Percentiles rank a stretch among this genome's conserved stretches.
Evolutionary conservation across 2,329 filamentous ascomycete species (phyloP).

Genomic region (Graphilbum ipis-grandicollis): DNA sequence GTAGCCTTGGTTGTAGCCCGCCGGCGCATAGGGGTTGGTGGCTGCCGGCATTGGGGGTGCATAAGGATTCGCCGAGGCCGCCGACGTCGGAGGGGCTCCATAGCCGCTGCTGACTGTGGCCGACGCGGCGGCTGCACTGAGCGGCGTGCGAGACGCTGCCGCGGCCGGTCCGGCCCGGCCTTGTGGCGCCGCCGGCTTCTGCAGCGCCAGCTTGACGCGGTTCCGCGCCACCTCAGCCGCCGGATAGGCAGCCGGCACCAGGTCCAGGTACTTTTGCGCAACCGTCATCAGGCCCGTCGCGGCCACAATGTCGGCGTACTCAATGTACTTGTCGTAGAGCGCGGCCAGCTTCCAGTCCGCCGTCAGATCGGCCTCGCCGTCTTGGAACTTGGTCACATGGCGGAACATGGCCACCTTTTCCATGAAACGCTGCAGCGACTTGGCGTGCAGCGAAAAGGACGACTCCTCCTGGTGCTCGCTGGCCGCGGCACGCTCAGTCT

Average conservation of each 20-base stretch:
- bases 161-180: slow-evolving; percentile 1
- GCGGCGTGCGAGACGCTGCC: slow-evolving; percentile 12
- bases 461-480: slow-evolving; percentile 55
- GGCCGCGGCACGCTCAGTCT: slow-evolving; percentile 61
- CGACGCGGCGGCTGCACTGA: slow-evolving; percentile 17
- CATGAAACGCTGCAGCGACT: slow-evolving; percentile 78
- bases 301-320: slow-evolving; percentile 91
- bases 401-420: slow-evolving; percentile 98
- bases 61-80: slow-evolving; percentile 17
- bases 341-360: slow-evolving; percentile 77
- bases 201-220: slow-evolving; percentile 70
- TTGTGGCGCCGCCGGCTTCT: slow-evolving; percentile 22
- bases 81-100: slow-evolving; percentile 13
- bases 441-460: slow-evolving; percentile 81
- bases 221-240: slow-evolving; percentile 76
- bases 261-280: slow-evolving; percentile 80
- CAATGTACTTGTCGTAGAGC: slow-evolving; percentile 87
- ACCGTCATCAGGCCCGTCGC: slow-evolving; percentile 72
- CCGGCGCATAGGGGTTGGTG: slow-evolving; percentile 1
- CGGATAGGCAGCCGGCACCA: slow-evolving; percentile 69
- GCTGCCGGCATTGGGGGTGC: slow-evolving; percentile 6
- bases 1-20: slow-evolving; percentile 15
- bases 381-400: slow-evolving; percentile 79
- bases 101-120: background rate
- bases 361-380: slow-evolving; percentile 51